These are phyloP conservation scores for Camellia sinensis DNA, from an alignment of 148 eudicot species.

Conservation along the genomic window DNA sequence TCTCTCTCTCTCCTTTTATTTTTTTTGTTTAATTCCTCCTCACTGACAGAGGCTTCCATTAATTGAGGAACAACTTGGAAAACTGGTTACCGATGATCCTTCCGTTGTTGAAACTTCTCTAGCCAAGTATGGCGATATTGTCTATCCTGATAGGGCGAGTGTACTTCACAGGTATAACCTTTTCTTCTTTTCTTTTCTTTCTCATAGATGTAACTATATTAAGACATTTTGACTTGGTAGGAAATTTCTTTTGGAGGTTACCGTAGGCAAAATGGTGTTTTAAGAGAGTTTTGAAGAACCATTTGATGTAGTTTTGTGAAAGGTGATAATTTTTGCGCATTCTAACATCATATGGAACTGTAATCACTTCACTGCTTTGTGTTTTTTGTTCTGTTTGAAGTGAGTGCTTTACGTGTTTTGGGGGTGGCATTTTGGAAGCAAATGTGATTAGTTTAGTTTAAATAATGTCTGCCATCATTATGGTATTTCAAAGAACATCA, in stretches of 20 bases:
- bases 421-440: background rate
- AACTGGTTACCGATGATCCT: conserved; percentile 74
- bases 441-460: background rate
- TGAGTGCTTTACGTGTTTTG: background rate
- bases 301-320: background rate
- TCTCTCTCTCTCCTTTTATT: background rate
- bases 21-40: background rate
- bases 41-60: conserved; percentile 64
- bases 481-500: background rate
- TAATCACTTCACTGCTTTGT: background rate
- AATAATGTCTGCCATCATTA: background rate
- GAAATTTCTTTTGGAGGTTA: background rate
- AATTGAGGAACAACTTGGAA: conserved; percentile 69
- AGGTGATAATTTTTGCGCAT: background rate
- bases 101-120: conserved; percentile 70
- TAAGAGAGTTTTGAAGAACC: background rate
- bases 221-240: too few species aligned
- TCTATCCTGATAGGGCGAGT: conserved; percentile 62
- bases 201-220: too few species aligned
- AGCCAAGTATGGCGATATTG: conserved; percentile 53
- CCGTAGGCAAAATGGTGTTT: background rate
- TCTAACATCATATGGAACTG: background rate
- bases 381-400: background rate
- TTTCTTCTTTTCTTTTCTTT: background rate
- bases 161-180: conserved; percentile 61